These are phyloP conservation scores for Wickerhamiella spandovensis DNA, from an alignment of 805 yeast genomes.

Conservation along the genomic window DNA sequence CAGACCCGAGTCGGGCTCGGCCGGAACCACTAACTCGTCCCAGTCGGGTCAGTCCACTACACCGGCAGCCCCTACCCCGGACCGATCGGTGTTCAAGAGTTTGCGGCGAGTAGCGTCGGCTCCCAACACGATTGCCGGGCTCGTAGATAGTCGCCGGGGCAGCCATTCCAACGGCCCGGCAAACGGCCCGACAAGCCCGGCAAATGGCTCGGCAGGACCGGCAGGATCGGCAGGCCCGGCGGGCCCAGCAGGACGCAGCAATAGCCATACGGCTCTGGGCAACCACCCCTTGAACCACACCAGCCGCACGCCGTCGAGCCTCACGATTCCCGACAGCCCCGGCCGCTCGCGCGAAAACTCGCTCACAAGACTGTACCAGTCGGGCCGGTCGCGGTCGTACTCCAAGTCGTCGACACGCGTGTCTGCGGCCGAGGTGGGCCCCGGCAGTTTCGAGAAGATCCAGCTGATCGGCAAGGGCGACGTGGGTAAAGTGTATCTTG, in stretches of 20 bases:
- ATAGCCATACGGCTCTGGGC: too few species aligned
- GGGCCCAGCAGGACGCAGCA: too few species aligned
- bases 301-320: neutral
- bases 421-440: constrained; percentile 68
- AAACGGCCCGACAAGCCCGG: too few species aligned
- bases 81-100: constrained; percentile 14
- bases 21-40: neutral
- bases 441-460: constrained; percentile 77
- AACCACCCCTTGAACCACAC: too few species aligned
- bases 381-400: constrained; percentile 38
- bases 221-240: too few species aligned
- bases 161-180: neutral
- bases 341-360: neutral
- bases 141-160: neutral
- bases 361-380: neutral
- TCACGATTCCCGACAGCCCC: neutral
- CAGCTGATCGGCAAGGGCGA: constrained; percentile 93
- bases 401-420: constrained; percentile 63
- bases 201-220: neutral
- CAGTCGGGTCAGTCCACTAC: neutral
- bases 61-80: constrained; percentile 1
- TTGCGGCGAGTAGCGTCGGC: constrained; percentile 71
- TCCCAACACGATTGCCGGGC: constrained; percentile 36
- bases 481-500: constrained; percentile 92
- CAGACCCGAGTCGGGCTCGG: neutral